These are phyloP conservation scores for Pythium periplocum DNA, from an alignment of 352 stramenopile genomes.

Conservation along the genomic window DNA sequence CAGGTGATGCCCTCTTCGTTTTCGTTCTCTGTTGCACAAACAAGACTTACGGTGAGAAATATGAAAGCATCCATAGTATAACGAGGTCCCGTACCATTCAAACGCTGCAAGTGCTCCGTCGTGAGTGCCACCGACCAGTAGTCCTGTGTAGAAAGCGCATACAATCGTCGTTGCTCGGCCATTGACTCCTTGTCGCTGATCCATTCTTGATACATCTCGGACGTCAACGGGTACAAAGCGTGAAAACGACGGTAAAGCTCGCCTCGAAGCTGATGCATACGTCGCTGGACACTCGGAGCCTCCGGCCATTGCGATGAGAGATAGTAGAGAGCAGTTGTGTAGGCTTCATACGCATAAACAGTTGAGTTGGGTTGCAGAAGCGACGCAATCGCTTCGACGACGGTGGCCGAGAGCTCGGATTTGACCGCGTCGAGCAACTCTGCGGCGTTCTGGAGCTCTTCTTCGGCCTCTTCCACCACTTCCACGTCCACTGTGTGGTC, in stretches of 20 bases:
- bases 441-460: slow-evolving; percentile 21
- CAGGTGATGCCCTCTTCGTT: slow-evolving; percentile 1
- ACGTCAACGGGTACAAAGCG: slow-evolving; percentile 44
- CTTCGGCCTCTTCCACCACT: slow-evolving; percentile 32
- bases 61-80: not conserved
- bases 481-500: slow-evolving; percentile 22
- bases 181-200: slow-evolving; percentile 25
- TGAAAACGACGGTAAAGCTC: slow-evolving; percentile 46
- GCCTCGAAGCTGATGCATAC: slow-evolving; percentile 23
- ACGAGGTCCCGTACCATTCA: slow-evolving; percentile 20
- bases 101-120: slow-evolving; percentile 30
- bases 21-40: slow-evolving; percentile 10
- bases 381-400: not conserved
- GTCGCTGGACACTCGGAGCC: slow-evolving; percentile 6
- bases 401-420: slow-evolving; percentile 8
- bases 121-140: slow-evolving; percentile 55
- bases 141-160: slow-evolving; percentile 31
- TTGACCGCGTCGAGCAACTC: slow-evolving; percentile 6
- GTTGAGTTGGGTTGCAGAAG: not conserved
- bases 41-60: not conserved
- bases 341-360: slow-evolving; percentile 17
- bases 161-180: slow-evolving; percentile 25
- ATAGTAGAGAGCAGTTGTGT: slow-evolving; percentile 16
- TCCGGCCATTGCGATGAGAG: slow-evolving; percentile 16
- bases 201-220: slow-evolving; percentile 55